These are phyloP conservation scores for Austroboletus eburneus DNA, from an alignment of 768 basidiomycete genomes.

Conservation along the genomic window DNA sequence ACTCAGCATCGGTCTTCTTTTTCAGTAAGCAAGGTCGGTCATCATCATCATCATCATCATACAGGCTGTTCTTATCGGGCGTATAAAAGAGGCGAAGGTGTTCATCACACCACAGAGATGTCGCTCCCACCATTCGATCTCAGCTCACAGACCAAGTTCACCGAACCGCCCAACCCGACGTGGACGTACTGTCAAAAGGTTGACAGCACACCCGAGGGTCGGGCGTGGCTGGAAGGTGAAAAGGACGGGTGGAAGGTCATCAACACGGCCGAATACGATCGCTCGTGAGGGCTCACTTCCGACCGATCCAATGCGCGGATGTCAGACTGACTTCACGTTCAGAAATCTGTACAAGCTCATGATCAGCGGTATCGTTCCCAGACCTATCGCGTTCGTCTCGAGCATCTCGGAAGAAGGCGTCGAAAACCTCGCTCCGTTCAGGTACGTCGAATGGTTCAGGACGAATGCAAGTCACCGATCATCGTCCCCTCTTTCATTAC, in stretches of 20 bases:
- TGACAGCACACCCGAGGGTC: constrained; percentile 25
- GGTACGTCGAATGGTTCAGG: constrained; percentile 15
- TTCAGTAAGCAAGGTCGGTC: too few relatives aligned
- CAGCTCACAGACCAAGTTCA: constrained; percentile 17
- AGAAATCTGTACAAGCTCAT: constrained; percentile 33
- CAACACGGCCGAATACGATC: constrained; percentile 28
- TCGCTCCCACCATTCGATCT: constrained; percentile 28
- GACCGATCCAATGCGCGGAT: too few relatives aligned
- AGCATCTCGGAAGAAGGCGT: constrained; percentile 31
- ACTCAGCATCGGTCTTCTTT: too few relatives aligned
- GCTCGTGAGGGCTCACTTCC: constrained; percentile 15
- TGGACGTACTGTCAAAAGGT: constrained; percentile 32
- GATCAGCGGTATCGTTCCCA: constrained; percentile 38
- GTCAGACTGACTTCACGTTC: neutral
- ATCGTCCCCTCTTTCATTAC: neutral
- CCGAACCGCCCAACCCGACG: constrained; percentile 28
- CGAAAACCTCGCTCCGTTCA: constrained; percentile 43
- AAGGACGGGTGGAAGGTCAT: constrained; percentile 33
- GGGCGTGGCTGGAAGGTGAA: constrained; percentile 34
- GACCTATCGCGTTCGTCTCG: constrained; percentile 46
- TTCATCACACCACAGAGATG: constrained; percentile 13
- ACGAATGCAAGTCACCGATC: neutral
- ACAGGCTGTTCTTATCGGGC: too few relatives aligned
- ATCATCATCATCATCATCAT: neutral
- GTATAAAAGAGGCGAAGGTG: neutral